phyloP scores from a whole-genome alignment of 2,329 filamentous ascomycete species.

The Ceratocystis colombiana region DNA sequence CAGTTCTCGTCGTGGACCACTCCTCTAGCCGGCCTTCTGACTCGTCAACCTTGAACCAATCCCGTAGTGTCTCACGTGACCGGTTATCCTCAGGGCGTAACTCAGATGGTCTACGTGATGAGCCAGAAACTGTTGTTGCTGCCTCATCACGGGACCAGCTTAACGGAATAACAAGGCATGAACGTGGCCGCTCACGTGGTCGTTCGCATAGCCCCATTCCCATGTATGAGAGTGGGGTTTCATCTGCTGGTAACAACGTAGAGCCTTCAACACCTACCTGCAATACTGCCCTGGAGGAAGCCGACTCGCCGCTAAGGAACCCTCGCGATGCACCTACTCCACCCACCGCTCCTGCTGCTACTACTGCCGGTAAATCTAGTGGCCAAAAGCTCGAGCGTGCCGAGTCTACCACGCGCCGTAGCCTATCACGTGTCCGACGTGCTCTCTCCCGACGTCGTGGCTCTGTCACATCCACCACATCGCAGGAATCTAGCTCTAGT shows the following conservation, averaged over 20 bases:
- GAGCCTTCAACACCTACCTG: conserved; percentile 28
- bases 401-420: conserved; percentile 35
- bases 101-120: neutral
- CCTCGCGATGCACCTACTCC: conserved; percentile 50
- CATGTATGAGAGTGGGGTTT: neutral
- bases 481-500: conserved; percentile 13
- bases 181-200: conserved; percentile 1
- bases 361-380: conserved; percentile 27
- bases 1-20: conserved; percentile 51
- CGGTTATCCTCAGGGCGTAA: conserved; percentile 10
- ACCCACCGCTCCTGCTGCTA: conserved; percentile 31
- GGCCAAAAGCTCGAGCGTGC: neutral
- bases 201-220: conserved; percentile 17
- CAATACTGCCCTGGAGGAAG: conserved; percentile 39
- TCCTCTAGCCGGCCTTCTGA: conserved; percentile 41
- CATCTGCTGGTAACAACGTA: neutral
- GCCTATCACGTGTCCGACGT: conserved; percentile 44
- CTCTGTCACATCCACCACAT: conserved; percentile 30
- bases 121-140: neutral
- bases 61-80: conserved; percentile 23
- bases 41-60: conserved; percentile 33
- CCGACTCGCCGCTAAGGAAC: conserved; percentile 54
- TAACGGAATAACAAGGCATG: conserved; percentile 6
- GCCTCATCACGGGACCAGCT: neutral
- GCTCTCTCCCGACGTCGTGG: conserved; percentile 42